Conservation (phyloP, 2,329 filamentous ascomycete genomes). For the Orbilia quercus region DNA sequence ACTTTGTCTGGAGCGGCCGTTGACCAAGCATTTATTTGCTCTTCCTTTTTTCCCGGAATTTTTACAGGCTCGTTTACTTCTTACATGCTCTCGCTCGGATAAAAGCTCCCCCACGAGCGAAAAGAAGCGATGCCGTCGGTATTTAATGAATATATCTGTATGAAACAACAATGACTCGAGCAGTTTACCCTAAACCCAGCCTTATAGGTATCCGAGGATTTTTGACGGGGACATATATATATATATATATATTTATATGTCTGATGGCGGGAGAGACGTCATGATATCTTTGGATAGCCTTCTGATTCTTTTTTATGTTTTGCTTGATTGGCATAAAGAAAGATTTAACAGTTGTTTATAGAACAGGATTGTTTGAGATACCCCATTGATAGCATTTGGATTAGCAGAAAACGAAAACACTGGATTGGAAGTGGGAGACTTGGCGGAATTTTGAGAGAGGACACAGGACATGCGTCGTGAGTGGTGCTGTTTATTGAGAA, state of each 20-base stretch:
- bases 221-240: slow-evolving; percentile 3
- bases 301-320: slow-evolving; percentile 1
- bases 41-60: slow-evolving; percentile 16
- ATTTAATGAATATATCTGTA: slow-evolving; percentile 19
- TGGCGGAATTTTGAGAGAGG: too few relatives aligned
- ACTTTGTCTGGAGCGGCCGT: slow-evolving; percentile 56
- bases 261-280: background rate
- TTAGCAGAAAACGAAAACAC: background rate
- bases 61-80: slow-evolving; percentile 52
- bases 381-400: slow-evolving; percentile 41
- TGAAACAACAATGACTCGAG: slow-evolving; percentile 14
- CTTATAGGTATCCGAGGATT: background rate
- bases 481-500: too few relatives aligned
- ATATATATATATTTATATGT: too few relatives aligned
- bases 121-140: background rate
- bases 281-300: background rate
- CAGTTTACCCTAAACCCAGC: slow-evolving; percentile 1
- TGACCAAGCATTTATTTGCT: slow-evolving; percentile 33
- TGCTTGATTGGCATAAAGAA: slow-evolving; percentile 12
- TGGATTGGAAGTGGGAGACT: background rate
- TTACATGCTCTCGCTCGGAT: slow-evolving; percentile 44
- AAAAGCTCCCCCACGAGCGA: slow-evolving; percentile 1
- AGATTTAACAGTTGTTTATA: slow-evolving; percentile 36
- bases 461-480: too few relatives aligned
- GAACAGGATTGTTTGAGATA: slow-evolving; percentile 38